These are phyloP conservation scores for Lagenidium sp. DNA, from an alignment of 352 stramenopile genomes.

Conservation along the genomic window DNA sequence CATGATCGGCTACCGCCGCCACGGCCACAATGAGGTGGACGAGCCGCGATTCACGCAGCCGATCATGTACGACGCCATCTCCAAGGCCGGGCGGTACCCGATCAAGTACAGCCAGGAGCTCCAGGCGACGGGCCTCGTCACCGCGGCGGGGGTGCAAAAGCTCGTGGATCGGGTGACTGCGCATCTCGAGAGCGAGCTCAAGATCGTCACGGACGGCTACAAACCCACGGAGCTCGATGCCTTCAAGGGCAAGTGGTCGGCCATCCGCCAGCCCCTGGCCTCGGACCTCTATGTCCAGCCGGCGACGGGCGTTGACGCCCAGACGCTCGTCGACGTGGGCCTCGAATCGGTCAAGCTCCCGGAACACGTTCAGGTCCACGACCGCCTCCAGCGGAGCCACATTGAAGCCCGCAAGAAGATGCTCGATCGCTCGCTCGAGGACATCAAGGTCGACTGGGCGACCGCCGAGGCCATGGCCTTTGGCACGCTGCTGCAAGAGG, in stretches of 20 bases:
- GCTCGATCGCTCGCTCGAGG: conserved; percentile 18
- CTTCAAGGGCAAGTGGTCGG: conserved; percentile 64
- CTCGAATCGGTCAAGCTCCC: conserved; percentile 59
- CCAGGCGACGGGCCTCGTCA: conserved; percentile 41
- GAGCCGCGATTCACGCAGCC: conserved; percentile 86
- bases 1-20: conserved; percentile 70
- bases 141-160: conserved; percentile 40
- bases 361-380: conserved; percentile 39
- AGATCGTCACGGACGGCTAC: conserved; percentile 46
- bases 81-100: conserved; percentile 50
- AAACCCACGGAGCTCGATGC: conserved; percentile 57
- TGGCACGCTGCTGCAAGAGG: conserved; percentile 74
- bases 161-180: conserved; percentile 44
- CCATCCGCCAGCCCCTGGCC: conserved; percentile 34
- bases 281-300: conserved; percentile 45
- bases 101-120: conserved; percentile 66
- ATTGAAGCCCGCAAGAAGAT: conserved; percentile 70
- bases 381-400: conserved; percentile 72
- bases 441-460: conserved; percentile 79
- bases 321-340: conserved; percentile 48
- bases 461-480: conserved; percentile 86
- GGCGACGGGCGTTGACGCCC: conserved; percentile 40
- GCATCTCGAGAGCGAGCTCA: conserved; percentile 60
- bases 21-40: conserved; percentile 89
- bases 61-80: conserved; percentile 78